Base-by-base conservation (phyloP, 1,139 yeast species). In the Nadsonia commutata region DNA sequence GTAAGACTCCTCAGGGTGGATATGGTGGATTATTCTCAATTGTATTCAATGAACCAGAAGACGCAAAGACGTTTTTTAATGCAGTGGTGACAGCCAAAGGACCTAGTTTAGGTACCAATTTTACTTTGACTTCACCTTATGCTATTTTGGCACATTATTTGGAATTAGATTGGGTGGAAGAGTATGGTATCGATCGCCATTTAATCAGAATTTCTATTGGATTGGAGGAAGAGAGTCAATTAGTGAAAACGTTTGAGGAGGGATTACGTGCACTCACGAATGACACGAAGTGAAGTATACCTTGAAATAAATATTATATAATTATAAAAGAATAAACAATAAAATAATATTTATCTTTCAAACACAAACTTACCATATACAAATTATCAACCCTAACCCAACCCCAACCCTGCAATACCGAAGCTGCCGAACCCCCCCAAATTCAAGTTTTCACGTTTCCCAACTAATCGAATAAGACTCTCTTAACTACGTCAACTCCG, bases 51-150 rank as follows among this genome's bases (percentile, higher is more conserved):
- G 69, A 77, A 8, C 77, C 81, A 8, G 65, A 67, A 11, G 77
- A 76, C 51, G 95, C 95, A 0, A 70, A 71, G 39, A 67, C 66
- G 22, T 90, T 90, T 58, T 90, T 81, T 65, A 82, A 90, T 60
- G 69, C 76, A 2, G 72, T 83, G 41, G 68, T 73, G 41, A 65
- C 88, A 46, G 84, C 90, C 49, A 90, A 90, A 61, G 97, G 97
- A 2, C 97, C 97, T 3, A 82, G 94, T 17, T 70, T 90, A 52
- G 97, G 97, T 3, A 86, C 97, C 0, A 90, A 85, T 60, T 85
- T 86, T 65, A 85, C 97, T 0, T 68, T 88, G 54, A 88, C 85
- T 3, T 85, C 94, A 56, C 97, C 97, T 7, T 90, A 90, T 61
- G 74, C 95, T 2, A 74, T 90, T 40, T 69, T 90, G 48, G 96